phyloP scores from a whole-genome alignment of 106 monocot species.

The Phalaenopsis aphrodite region DNA sequence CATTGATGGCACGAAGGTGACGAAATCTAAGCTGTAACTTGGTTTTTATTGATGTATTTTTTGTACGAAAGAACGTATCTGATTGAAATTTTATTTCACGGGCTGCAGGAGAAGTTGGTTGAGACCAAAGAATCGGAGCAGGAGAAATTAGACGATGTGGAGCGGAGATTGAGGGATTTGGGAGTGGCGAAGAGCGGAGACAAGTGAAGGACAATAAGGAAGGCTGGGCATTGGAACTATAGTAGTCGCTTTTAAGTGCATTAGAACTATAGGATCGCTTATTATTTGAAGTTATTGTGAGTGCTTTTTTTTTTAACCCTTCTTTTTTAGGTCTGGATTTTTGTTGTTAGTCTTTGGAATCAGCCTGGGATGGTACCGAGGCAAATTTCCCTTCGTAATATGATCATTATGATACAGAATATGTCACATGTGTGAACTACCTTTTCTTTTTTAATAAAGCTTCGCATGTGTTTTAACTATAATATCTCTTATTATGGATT shows the following conservation, averaged over 20 bases:
- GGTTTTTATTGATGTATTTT: neutral
- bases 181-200: conserved; percentile 4
- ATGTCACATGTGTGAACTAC: no score
- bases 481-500: no score
- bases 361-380: no score
- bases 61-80: neutral
- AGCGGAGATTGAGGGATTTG: conserved; percentile 13
- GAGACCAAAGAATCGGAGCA: conserved; percentile 23
- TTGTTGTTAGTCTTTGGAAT: no score
- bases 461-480: no score
- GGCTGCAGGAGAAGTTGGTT: conserved; percentile 26
- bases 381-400: no score
- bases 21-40: neutral
- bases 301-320: no score
- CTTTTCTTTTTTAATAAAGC: no score
- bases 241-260: neutral
- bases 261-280: no score
- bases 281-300: no score
- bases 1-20: conserved; percentile 17
- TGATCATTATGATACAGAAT: no score
- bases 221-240: neutral
- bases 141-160: conserved; percentile 30
- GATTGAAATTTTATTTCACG: neutral
- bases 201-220: neutral
- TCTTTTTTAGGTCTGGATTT: no score